These are phyloP conservation scores for Phaseolus coccineus DNA, from an alignment of 331 rosid species.

Conservation along the genomic window DNA sequence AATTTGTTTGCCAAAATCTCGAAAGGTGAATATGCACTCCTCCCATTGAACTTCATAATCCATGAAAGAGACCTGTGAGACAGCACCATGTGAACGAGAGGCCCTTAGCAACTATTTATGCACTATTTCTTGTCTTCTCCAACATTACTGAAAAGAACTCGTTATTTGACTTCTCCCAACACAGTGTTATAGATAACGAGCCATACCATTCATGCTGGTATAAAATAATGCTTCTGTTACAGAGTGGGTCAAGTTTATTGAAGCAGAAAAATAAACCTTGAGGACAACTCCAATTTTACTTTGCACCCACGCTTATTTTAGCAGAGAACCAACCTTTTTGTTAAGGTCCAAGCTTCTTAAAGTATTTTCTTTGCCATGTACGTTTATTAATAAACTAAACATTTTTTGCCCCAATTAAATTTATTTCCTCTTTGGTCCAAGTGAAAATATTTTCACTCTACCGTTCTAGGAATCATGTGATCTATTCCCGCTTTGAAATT, in stretches of 20 bases:
- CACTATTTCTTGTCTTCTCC: not conserved
- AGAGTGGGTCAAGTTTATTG: not conserved
- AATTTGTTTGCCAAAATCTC: too few species aligned
- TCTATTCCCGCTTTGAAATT: too few species aligned
- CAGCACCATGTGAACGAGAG: too few species aligned
- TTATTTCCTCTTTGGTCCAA: not conserved
- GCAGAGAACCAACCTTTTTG: not conserved
- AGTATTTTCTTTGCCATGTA: not conserved
- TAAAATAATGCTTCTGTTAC: not conserved
- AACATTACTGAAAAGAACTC: not conserved
- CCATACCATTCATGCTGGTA: not conserved
- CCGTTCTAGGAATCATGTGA: too few species aligned
- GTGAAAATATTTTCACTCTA: too few species aligned
- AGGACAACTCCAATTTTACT: not conserved
- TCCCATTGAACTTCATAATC: too few species aligned
- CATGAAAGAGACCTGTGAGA: too few species aligned
- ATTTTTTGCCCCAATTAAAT: not conserved
- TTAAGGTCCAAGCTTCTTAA: not conserved
- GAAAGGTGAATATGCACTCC: too few species aligned
- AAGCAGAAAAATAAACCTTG: not conserved
- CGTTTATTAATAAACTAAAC: not conserved
- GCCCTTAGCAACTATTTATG: slow-evolving; percentile 36
- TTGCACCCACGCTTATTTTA: not conserved
- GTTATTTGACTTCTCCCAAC: not conserved
- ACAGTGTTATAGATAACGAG: not conserved